Evolutionary conservation across 108 stramenopile species (phyloP).

Genomic region (Fragilaria radians): DNA sequence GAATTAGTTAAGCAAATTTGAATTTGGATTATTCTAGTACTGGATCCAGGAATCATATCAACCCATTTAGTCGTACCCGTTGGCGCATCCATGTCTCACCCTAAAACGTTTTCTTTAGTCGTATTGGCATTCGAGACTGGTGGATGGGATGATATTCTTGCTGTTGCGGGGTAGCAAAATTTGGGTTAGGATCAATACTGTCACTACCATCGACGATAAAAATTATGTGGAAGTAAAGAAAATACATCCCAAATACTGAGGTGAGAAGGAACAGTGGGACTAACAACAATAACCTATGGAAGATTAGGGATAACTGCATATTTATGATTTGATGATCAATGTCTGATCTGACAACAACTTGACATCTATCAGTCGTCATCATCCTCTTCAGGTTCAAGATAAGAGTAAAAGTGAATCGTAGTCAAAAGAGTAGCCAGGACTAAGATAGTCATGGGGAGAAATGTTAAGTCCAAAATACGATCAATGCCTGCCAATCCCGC

Average conservation of each 20-base stretch:
- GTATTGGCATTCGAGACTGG: no score
- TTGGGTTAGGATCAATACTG: neutral
- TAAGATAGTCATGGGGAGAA: slow-evolving; percentile 15
- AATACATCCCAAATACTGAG: neutral
- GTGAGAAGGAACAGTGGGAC: no score
- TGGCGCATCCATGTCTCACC: no score
- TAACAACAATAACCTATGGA: neutral
- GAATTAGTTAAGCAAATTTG: no score
- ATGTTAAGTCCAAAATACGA: slow-evolving; percentile 30
- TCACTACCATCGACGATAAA: neutral
- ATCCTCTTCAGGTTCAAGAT: slow-evolving; percentile 5
- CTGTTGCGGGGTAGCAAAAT: no score
- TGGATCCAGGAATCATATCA: no score
- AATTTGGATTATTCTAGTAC: no score
- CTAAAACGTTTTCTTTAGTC: no score
- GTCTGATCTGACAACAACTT: neutral
- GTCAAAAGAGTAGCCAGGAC: slow-evolving; percentile 6
- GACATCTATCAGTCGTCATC: slow-evolving; percentile 3
- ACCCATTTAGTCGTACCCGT: no score
- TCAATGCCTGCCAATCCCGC: slow-evolving; percentile 34
- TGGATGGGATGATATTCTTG: no score
- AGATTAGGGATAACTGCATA: neutral
- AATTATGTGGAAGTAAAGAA: neutral
- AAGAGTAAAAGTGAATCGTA: neutral
- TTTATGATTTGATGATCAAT: neutral